phyloP scores from a whole-genome alignment of 2,329 filamentous ascomycete genomes.

The Clonostachys solani region DNA sequence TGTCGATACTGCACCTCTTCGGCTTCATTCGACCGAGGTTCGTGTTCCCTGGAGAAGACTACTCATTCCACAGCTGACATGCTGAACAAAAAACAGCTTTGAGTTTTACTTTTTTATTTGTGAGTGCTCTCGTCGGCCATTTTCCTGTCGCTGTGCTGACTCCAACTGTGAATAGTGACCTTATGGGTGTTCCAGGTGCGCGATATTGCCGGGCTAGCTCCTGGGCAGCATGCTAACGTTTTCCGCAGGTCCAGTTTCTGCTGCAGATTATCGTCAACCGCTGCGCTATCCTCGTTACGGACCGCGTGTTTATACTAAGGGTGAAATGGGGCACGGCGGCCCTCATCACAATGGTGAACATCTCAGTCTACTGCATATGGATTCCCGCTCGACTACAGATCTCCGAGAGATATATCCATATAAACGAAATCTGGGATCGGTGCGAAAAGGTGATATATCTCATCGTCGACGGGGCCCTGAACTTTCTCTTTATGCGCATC shows the following conservation, averaged over 20 bases:
- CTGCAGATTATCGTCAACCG: constrained; percentile 54
- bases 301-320: constrained; percentile 23
- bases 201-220: no score
- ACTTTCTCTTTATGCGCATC: constrained; percentile 42
- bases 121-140: constrained; percentile 26
- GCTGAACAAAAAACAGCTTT: constrained; percentile 15
- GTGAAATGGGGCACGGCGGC: constrained; percentile 42
- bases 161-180: neutral
- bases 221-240: constrained; percentile 18
- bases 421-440: constrained; percentile 49
- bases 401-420: constrained; percentile 27
- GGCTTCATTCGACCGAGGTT: constrained; percentile 23
- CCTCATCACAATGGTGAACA: constrained; percentile 43
- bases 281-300: constrained; percentile 40
- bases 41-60: neutral
- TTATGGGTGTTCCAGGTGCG: no score
- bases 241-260: constrained; percentile 40
- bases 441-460: constrained; percentile 46
- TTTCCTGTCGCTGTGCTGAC: neutral
- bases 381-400: constrained; percentile 44
- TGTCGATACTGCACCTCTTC: constrained; percentile 32
- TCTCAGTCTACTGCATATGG: constrained; percentile 49
- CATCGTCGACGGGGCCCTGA: constrained; percentile 40
- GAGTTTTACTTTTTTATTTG: constrained; percentile 29
- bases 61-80: neutral